These are phyloP conservation scores for Ceratobasidium sp. DNA, from an alignment of 1,284 basidiomycete genomes.

Conservation along the genomic window DNA sequence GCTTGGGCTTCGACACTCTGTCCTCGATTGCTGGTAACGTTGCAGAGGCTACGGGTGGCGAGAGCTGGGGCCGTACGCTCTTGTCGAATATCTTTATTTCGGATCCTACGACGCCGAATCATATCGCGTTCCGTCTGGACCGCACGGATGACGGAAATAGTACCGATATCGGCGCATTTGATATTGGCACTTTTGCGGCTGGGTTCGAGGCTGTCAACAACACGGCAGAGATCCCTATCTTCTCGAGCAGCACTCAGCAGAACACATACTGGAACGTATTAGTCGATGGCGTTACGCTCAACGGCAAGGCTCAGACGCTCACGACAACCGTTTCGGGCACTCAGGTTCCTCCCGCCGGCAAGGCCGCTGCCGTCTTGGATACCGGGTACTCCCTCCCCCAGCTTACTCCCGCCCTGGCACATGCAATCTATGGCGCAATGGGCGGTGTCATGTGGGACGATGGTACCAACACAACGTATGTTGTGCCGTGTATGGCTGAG, in stretches of 20 bases:
- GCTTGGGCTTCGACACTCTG: constrained; percentile 34
- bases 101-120: constrained; percentile 31
- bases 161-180: constrained; percentile 37
- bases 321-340: constrained; percentile 4
- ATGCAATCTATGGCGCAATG: constrained; percentile 31
- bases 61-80: constrained; percentile 30
- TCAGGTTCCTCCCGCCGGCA: constrained; percentile 31
- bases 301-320: constrained; percentile 30
- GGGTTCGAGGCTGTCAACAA: constrained; percentile 34
- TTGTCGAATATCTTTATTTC: constrained; percentile 34
- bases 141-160: constrained; percentile 22
- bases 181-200: constrained; percentile 33
- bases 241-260: constrained; percentile 21
- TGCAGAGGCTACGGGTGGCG: too few relatives aligned
- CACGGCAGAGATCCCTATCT: constrained; percentile 25
- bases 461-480: constrained; percentile 31
- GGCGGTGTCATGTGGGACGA: constrained; percentile 22
- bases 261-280: constrained; percentile 35
- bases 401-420: constrained; percentile 16
- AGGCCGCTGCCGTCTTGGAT: constrained; percentile 32
- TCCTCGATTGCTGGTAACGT: constrained; percentile 12
- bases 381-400: constrained; percentile 35
- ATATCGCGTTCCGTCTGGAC: constrained; percentile 33
- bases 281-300: constrained; percentile 28
- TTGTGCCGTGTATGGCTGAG: constrained; percentile 32